Conservation (phyloP, 1,139 yeast species). For the Blastobotrys capitulatus region DNA sequence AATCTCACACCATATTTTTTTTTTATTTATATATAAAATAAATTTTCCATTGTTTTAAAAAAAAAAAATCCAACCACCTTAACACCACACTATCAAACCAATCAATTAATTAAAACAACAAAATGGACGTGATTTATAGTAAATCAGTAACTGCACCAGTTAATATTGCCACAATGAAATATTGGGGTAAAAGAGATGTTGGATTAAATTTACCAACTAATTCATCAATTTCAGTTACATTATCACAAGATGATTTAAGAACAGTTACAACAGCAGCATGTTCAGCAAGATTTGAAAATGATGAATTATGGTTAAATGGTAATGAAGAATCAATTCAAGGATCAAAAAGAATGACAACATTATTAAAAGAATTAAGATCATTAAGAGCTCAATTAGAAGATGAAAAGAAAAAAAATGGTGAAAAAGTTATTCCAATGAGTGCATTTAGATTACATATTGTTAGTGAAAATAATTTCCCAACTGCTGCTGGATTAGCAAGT, state of each 20-base stretch:
- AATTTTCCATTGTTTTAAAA: no score
- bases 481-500: conserved; percentile 97
- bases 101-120: no score
- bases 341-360: conserved; percentile 71
- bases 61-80: no score
- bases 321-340: conserved; percentile 45
- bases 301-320: conserved; percentile 82
- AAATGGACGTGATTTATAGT: conserved; percentile 38
- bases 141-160: conserved; percentile 96
- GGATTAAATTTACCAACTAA: conserved; percentile 87
- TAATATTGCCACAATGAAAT: conserved; percentile 92
- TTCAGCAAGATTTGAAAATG: conserved; percentile 47
- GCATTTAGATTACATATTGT: conserved; percentile 70
- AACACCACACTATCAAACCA: no score
- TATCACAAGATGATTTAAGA: conserved; percentile 82
- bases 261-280: conserved; percentile 88
- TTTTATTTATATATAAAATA: no score
- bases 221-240: conserved; percentile 89
- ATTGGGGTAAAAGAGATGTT: conserved; percentile 97
- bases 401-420: conserved; percentile 42
- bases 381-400: conserved; percentile 50
- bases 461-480: conserved; percentile 94
- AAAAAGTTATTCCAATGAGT: conserved; percentile 55
- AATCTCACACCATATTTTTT: background rate
- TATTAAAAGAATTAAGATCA: conserved; percentile 67